Evolutionary conservation across 176 grass and related monocot genomes (phyloP).

Genomic region (Triticum monococcum): DNA sequence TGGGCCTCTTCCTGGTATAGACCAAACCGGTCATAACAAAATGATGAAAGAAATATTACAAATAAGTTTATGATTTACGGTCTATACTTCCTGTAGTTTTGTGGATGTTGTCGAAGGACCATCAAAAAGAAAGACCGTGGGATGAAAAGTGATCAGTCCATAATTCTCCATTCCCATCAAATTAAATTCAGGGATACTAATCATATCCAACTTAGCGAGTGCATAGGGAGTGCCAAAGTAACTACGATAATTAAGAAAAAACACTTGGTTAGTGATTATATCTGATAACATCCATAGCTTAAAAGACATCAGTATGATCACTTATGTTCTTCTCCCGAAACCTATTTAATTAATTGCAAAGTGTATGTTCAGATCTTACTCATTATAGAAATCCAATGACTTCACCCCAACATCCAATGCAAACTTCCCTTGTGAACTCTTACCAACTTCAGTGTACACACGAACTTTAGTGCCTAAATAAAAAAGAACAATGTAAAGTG

Average conservation of each 20-base stretch:
- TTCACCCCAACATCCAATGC: background rate
- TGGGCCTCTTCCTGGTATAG: no score
- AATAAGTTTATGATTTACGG: background rate
- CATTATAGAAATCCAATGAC: background rate
- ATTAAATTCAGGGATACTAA: slow-evolving; percentile 76
- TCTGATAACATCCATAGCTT: background rate
- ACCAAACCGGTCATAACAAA: no score
- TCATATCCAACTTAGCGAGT: slow-evolving; percentile 91
- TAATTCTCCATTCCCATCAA: slow-evolving; percentile 84
- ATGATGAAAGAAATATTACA: background rate
- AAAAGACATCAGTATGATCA: background rate
- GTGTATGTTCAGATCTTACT: background rate
- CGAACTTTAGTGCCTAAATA: background rate
- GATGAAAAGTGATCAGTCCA: slow-evolving; percentile 71
- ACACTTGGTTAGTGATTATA: slow-evolving; percentile 1
- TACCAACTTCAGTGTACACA: background rate
- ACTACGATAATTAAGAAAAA: slow-evolving; percentile 28
- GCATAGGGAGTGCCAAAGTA: slow-evolving; percentile 77
- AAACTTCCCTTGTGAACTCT: background rate
- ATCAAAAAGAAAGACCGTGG: slow-evolving; percentile 59
- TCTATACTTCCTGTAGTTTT: slow-evolving; percentile 47
- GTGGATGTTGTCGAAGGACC: slow-evolving; percentile 42
- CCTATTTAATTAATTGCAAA: background rate
- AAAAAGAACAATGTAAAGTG: background rate
- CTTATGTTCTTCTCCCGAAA: background rate